Evolutionary conservation across 2,329 filamentous ascomycete genomes (phyloP).

Genomic region (Herpotrichia juniperi): DNA sequence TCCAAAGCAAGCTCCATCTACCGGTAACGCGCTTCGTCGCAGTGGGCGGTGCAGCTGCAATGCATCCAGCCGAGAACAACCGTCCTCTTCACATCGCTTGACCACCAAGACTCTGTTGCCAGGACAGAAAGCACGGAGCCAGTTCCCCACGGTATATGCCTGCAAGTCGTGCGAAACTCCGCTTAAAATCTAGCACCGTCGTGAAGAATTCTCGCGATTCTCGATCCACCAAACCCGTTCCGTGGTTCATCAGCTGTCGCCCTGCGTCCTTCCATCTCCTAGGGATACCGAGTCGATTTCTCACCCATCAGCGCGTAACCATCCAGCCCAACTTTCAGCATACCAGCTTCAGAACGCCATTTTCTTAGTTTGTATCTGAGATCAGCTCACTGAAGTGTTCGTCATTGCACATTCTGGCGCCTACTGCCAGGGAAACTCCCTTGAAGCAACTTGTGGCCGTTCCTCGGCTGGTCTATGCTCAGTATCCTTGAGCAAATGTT

Average conservation of each 20-base stretch:
- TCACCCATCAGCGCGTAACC: conserved; percentile 16
- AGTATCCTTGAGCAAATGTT: conserved; percentile 23
- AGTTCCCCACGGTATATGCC: conserved; percentile 20
- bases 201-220: background rate
- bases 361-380: conserved; percentile 22
- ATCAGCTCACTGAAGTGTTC: conserved; percentile 34
- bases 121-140: conserved; percentile 22
- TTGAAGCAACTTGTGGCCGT: conserved; percentile 22
- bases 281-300: conserved; percentile 21
- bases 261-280: conserved; percentile 34
- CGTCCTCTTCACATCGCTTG: background rate
- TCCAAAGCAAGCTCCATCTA: conserved; percentile 19
- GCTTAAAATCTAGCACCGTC: background rate
- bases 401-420: conserved; percentile 39
- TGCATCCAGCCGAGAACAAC: conserved; percentile 6
- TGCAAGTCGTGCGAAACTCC: conserved; percentile 17
- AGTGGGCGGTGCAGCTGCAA: conserved; percentile 22
- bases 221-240: background rate
- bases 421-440: conserved; percentile 34
- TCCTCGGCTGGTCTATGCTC: conserved; percentile 26
- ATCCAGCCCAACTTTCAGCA: conserved; percentile 7
- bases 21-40: conserved; percentile 25
- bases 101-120: conserved; percentile 15
- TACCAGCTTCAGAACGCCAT: conserved; percentile 10
- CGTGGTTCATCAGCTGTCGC: conserved; percentile 16